phyloP scores from a whole-genome alignment of 495 filamentous ascomycete genomes.

The Neohortaea acidophila region DNA sequence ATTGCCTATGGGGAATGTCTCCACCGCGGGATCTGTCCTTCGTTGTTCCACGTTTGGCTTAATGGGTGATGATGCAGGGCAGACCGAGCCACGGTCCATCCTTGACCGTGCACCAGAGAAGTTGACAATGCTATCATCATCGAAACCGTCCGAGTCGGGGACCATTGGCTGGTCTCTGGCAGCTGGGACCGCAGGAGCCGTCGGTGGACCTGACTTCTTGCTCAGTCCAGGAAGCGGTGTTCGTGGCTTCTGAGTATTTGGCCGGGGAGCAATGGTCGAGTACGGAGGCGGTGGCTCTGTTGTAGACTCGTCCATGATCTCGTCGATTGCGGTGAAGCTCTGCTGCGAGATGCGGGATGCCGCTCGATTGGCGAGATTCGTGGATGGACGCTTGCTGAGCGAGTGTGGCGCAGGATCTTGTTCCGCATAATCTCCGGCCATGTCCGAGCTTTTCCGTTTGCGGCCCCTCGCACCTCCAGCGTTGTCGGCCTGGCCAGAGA shows the following conservation, averaged over 20 bases:
- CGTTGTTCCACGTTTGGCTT: no score
- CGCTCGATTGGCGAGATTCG: neutral
- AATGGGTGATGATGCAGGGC: no score
- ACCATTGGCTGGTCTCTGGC: constrained; percentile 5
- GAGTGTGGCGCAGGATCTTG: no score
- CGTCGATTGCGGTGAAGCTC: constrained; percentile 16
- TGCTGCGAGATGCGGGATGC: neutral
- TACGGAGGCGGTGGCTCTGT: constrained; percentile 20
- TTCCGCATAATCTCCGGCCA: no score
- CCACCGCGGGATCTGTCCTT: no score
- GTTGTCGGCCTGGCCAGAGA: neutral
- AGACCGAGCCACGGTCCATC: no score
- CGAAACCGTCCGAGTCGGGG: constrained; percentile 13
- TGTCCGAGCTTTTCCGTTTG: constrained; percentile 63
- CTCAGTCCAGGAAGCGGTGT: no score
- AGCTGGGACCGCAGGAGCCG: neutral
- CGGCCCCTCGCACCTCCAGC: constrained; percentile 41
- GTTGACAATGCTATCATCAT: constrained; percentile 14
- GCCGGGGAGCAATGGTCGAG: constrained; percentile 14
- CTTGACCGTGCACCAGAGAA: constrained; percentile 7
- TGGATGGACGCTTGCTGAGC: neutral
- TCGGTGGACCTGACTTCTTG: neutral
- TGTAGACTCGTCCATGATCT: constrained; percentile 8
- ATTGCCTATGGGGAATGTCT: no score
- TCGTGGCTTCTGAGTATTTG: neutral